phyloP scores from a whole-genome alignment of 208 protist genomes.

The Trypanosoma scelopori region DNA sequence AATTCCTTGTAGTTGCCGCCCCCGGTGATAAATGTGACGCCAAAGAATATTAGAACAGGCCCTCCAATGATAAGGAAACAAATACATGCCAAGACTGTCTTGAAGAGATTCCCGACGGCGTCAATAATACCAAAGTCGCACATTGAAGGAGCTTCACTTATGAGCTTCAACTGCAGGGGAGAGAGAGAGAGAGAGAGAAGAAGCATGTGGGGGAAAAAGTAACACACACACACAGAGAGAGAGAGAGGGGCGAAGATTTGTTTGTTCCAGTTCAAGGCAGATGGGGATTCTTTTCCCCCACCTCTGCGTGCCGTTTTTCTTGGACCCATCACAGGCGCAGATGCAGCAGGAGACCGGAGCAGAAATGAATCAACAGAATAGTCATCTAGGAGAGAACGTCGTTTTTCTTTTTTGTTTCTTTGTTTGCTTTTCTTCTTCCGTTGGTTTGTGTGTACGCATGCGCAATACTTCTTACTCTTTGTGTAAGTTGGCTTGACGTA shows the following conservation, averaged over 20 bases:
- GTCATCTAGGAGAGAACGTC: too few relatives aligned
- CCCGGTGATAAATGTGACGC: conserved; percentile 4
- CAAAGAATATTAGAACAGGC: conserved; percentile 19
- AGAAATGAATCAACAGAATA: too few relatives aligned
- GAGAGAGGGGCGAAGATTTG: too few relatives aligned
- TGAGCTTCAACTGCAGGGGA: not conserved
- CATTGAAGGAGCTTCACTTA: conserved; percentile 3
- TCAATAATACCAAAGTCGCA: conserved; percentile 15
- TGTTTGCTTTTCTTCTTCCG: too few relatives aligned
- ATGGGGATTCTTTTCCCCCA: too few relatives aligned
- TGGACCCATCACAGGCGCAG: too few relatives aligned
- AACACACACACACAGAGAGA: too few relatives aligned
- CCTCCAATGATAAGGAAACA: conserved; percentile 27
- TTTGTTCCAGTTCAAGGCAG: too few relatives aligned
- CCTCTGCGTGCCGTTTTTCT: too few relatives aligned
- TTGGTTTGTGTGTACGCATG: too few relatives aligned
- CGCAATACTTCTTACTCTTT: not conserved
- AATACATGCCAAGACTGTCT: conserved; percentile 9
- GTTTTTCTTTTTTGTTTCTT: too few relatives aligned
- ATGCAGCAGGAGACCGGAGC: too few relatives aligned
- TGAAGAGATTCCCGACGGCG: conserved; percentile 17
- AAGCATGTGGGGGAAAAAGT: not conserved
- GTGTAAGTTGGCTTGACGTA: conserved; percentile 27
- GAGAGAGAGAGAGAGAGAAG: not conserved
- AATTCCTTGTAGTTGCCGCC: not conserved